These are phyloP conservation scores for Fragaria nilgerrensis DNA, from an alignment of 306 rosid species.

Conservation along the genomic window DNA sequence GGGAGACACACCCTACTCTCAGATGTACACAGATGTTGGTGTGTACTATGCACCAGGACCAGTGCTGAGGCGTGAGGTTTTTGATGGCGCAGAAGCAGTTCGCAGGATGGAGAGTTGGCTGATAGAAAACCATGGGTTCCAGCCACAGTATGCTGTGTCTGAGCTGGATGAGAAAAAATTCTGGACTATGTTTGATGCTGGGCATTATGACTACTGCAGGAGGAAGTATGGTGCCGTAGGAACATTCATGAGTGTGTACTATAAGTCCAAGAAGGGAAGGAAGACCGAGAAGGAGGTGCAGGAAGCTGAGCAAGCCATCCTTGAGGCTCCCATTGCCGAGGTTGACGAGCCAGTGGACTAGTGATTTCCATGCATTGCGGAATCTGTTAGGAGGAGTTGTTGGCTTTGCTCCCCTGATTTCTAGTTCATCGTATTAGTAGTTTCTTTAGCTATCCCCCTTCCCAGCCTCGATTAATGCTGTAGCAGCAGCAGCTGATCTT, in stretches of 20 bases:
- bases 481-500: conserved; percentile 2
- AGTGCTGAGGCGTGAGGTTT: conserved; percentile 87
- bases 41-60: conserved; percentile 95
- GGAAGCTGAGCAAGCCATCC: conserved; percentile 90
- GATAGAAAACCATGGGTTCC: conserved; percentile 85
- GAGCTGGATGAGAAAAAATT: conserved; percentile 82
- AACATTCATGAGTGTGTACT: conserved; percentile 91
- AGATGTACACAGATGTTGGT: conserved; percentile 95
- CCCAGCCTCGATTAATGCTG: neutral
- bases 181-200: conserved; percentile 95
- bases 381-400: neutral
- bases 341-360: conserved; percentile 49
- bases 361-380: conserved; percentile 6
- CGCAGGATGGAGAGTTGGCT: conserved; percentile 76
- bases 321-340: conserved; percentile 79
- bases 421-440: neutral
- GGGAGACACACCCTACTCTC: conserved; percentile 84
- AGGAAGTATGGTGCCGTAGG: conserved; percentile 88
- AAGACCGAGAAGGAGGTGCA: conserved; percentile 97
- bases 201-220: conserved; percentile 70
- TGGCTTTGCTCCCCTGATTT: conserved; percentile 7
- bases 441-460: neutral
- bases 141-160: conserved; percentile 93
- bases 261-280: conserved; percentile 97
- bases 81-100: conserved; percentile 83